phyloP scores from a whole-genome alignment of 2,329 filamentous ascomycete species.

The Hysterium pulicare region DNA sequence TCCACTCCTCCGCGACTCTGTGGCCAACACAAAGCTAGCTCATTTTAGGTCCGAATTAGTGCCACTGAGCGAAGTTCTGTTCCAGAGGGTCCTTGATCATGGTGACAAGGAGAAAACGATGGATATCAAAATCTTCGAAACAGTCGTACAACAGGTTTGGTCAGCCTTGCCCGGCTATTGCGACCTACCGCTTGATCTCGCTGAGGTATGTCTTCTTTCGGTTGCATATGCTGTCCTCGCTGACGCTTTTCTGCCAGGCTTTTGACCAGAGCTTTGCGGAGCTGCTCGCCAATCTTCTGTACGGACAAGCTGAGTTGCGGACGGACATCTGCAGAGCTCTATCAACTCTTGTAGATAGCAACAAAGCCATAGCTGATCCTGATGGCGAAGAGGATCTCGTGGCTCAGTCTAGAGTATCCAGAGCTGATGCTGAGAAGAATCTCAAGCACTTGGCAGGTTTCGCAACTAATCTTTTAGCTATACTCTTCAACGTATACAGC shows the following conservation, averaged over 20 bases:
- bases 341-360: slow-evolving; percentile 86
- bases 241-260: slow-evolving; percentile 48
- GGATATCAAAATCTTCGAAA: slow-evolving; percentile 97
- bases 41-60: slow-evolving; percentile 87
- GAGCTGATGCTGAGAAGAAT: slow-evolving; percentile 72
- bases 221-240: background rate
- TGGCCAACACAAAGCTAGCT: slow-evolving; percentile 79
- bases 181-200: slow-evolving; percentile 75
- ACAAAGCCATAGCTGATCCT: slow-evolving; percentile 72
- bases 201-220: slow-evolving; percentile 16
- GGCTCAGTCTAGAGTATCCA: slow-evolving; percentile 74
- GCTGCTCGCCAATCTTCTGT: slow-evolving; percentile 84
- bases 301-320: slow-evolving; percentile 84
- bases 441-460: slow-evolving; percentile 75
- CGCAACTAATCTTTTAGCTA: slow-evolving; percentile 84
- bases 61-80: slow-evolving; percentile 84
- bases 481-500: slow-evolving; percentile 98
- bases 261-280: slow-evolving; percentile 91
- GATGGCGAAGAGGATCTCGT: slow-evolving; percentile 69
- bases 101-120: slow-evolving; percentile 82
- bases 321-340: slow-evolving; percentile 83
- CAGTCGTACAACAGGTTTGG: slow-evolving; percentile 93
- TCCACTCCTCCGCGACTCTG: slow-evolving; percentile 82
- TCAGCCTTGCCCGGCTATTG: slow-evolving; percentile 91
- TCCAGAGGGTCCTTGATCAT: slow-evolving; percentile 82